phyloP scores from a whole-genome alignment of 805 yeast genomes.

The Torulaspora quercuum region DNA sequence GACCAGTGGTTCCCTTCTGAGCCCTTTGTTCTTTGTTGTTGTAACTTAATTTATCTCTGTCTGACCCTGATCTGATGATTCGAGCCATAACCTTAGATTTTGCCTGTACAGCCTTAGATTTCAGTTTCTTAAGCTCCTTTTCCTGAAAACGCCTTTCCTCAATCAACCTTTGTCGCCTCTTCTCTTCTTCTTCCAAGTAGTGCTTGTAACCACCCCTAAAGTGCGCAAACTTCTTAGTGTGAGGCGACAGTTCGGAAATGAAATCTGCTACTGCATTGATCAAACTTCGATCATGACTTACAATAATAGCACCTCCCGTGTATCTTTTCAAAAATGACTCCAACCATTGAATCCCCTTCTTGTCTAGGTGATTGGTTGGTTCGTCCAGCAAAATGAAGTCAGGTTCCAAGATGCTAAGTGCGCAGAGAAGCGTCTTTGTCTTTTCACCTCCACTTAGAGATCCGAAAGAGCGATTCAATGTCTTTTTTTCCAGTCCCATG shows the following conservation, averaged over 20 bases:
- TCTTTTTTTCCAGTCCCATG: constrained; percentile 14
- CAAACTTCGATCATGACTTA: constrained; percentile 18
- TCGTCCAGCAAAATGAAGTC: constrained; percentile 19
- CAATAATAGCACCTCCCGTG: constrained; percentile 15
- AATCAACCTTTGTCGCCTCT: constrained; percentile 11
- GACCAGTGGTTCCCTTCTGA: constrained; percentile 16
- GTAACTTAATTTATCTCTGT: constrained; percentile 19
- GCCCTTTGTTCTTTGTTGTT: constrained; percentile 19
- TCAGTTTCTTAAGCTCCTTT: constrained; percentile 18
- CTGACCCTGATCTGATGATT: constrained; percentile 18
- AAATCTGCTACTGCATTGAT: constrained; percentile 17
- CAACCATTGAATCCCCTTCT: constrained; percentile 17
- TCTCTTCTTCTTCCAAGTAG: constrained; percentile 19
- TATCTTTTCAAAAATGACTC: constrained; percentile 15
- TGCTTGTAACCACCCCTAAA: constrained; percentile 19
- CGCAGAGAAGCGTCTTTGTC: constrained; percentile 19
- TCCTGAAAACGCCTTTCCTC: constrained; percentile 19
- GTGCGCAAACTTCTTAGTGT: constrained; percentile 15
- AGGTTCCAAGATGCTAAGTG: constrained; percentile 17
- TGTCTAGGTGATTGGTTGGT: constrained; percentile 20
- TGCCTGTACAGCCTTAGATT: constrained; percentile 15
- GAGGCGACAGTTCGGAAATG: constrained; percentile 18
- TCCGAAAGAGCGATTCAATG: constrained; percentile 16
- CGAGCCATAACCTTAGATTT: constrained; percentile 18
- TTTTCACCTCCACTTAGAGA: constrained; percentile 19